Percentiles rank a stretch among this genome's conserved stretches.
phyloP scores from a whole-genome alignment of 352 stramenopile species.

The Phytophthora fragariae region DNA sequence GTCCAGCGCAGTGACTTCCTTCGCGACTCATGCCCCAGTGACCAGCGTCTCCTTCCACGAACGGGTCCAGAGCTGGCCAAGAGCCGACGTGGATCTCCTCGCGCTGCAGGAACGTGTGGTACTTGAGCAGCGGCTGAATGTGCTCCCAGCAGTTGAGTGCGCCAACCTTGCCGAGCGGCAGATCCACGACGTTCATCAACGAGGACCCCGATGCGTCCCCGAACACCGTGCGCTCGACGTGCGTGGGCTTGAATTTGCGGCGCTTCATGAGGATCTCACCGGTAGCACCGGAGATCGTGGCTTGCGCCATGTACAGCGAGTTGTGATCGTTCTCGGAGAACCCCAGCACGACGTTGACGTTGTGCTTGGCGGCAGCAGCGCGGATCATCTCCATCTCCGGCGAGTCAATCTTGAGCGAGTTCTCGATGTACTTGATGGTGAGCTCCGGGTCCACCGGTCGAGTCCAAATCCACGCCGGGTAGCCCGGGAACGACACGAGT shows the following conservation, averaged over 20 bases:
- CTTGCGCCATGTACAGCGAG: constrained; percentile 39
- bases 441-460: constrained; percentile 24
- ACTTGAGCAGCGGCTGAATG: constrained; percentile 37
- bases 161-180: constrained; percentile 29
- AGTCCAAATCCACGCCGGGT: constrained; percentile 30
- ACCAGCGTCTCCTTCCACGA: constrained; percentile 21
- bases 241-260: constrained; percentile 39
- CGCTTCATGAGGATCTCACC: constrained; percentile 38
- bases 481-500: constrained; percentile 30
- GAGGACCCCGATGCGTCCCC: constrained; percentile 28
- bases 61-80: constrained; percentile 32
- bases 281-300: constrained; percentile 23
- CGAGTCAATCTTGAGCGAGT: constrained; percentile 32
- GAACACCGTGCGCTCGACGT: constrained; percentile 34
- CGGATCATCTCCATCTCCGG: constrained; percentile 37
- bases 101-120: constrained; percentile 35
- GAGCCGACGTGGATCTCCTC: constrained; percentile 33
- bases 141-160: constrained; percentile 33
- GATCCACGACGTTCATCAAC: constrained; percentile 37
- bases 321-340: constrained; percentile 44
- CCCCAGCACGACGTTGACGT: constrained; percentile 35
- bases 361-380: constrained; percentile 26
- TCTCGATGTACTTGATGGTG: constrained; percentile 27
- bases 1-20: constrained; percentile 15
- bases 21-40: constrained; percentile 37